These are phyloP conservation scores for Pyricularia pennisetigena DNA, from an alignment of 2,329 filamentous ascomycete species.

Conservation along the genomic window DNA sequence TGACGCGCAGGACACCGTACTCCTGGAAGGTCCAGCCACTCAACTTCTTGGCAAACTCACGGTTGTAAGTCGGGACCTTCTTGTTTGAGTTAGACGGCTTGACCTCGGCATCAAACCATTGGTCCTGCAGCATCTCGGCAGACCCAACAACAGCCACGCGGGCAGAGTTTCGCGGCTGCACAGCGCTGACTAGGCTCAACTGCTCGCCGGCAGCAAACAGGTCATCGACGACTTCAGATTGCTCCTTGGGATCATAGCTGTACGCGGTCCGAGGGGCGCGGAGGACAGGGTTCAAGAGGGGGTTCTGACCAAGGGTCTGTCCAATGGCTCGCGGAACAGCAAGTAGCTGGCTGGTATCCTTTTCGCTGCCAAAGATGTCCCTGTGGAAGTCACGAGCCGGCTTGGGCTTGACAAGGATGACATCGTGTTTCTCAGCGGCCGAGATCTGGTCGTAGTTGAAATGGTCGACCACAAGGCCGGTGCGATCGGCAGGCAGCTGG, in stretches of 20 bases:
- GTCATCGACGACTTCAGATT: constrained; percentile 63
- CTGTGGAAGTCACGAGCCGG: constrained; percentile 58
- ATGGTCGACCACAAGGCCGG: constrained; percentile 82
- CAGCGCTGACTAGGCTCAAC: constrained; percentile 70
- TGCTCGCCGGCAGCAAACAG: constrained; percentile 77
- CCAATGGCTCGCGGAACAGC: constrained; percentile 77
- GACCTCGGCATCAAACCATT: constrained; percentile 79
- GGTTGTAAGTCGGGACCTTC: constrained; percentile 58
- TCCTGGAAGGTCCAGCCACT: constrained; percentile 98
- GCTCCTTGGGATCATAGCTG: constrained; percentile 88
- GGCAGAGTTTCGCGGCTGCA: constrained; percentile 91
- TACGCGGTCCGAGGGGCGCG: constrained; percentile 80
- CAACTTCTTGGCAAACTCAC: constrained; percentile 74
- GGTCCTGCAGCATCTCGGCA: constrained; percentile 76
- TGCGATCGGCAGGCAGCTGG: constrained; percentile 74
- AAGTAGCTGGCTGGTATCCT: constrained; percentile 43
- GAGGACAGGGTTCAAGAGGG: constrained; percentile 72
- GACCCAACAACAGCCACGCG: constrained; percentile 79
- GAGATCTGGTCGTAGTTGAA: constrained; percentile 81
- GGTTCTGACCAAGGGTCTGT: constrained; percentile 69
- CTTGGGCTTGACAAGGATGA: constrained; percentile 67
- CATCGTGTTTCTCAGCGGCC: constrained; percentile 76
- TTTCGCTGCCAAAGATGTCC: constrained; percentile 64
- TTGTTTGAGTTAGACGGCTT: constrained; percentile 38
- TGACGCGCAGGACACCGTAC: constrained; percentile 77